Conservation (phyloP, 2,329 filamentous ascomycete genomes). For the Lanzia echinophila region DNA sequence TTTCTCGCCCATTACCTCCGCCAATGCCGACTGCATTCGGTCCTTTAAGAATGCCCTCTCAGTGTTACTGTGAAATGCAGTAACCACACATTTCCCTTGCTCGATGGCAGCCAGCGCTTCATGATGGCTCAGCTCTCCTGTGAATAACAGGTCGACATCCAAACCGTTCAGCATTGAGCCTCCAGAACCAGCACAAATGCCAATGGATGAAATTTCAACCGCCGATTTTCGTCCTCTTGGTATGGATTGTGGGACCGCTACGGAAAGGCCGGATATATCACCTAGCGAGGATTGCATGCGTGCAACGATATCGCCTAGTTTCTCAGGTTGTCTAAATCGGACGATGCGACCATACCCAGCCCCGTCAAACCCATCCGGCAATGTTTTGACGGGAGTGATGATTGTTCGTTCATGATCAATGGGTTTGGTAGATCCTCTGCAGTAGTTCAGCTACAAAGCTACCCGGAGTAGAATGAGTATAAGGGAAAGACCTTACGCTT, state of each 20-base stretch:
- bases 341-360: slow-evolving; percentile 31
- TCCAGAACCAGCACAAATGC: slow-evolving; percentile 86
- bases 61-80: slow-evolving; percentile 87
- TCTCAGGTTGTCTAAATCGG: slow-evolving; percentile 21
- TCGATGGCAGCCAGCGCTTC: slow-evolving; percentile 83
- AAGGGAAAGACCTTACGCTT: slow-evolving; percentile 3
- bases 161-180: slow-evolving; percentile 65
- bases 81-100: slow-evolving; percentile 73
- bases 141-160: slow-evolving; percentile 75
- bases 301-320: slow-evolving; percentile 20
- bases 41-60: slow-evolving; percentile 75
- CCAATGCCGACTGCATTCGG: slow-evolving; percentile 61
- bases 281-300: slow-evolving; percentile 21
- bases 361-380: slow-evolving; percentile 21
- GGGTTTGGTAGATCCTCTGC: not conserved
- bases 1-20: slow-evolving; percentile 45
- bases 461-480: too few species aligned
- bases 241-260: slow-evolving; percentile 28
- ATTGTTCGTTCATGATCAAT: slow-evolving; percentile 15
- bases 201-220: slow-evolving; percentile 57
- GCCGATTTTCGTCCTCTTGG: slow-evolving; percentile 12
- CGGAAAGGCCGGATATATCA: slow-evolving; percentile 17
- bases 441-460: slow-evolving; percentile 16
- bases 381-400: slow-evolving; percentile 24
- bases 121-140: slow-evolving; percentile 90